A percentile compares a stretch with the other conserved stretches of the same genome.
phyloP scores from a whole-genome alignment of 2,329 filamentous ascomycete genomes.

The Apiospora kogelbergensis region DNA sequence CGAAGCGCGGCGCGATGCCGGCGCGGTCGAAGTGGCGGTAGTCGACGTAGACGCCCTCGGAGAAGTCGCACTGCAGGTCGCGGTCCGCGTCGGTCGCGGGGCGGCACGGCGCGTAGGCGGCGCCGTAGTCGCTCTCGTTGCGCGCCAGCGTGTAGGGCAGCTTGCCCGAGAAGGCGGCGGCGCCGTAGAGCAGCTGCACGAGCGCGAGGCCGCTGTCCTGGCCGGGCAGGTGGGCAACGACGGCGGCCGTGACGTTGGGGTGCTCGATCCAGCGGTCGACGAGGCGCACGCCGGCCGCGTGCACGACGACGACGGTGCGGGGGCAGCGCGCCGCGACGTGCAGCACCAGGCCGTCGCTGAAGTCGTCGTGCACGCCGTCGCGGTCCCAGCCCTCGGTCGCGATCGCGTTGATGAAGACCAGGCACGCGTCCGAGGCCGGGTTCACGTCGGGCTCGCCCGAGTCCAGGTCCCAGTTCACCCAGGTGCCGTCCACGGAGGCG shows the following conservation, averaged over 20 bases:
- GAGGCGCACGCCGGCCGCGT: conserved; percentile 61
- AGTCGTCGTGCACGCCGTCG: conserved; percentile 66
- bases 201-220: conserved; percentile 63
- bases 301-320: conserved; percentile 64
- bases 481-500: conserved; percentile 52
- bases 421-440: conserved; percentile 58
- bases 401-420: conserved; percentile 67
- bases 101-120: conserved; percentile 50
- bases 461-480: conserved; percentile 56
- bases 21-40: conserved; percentile 53
- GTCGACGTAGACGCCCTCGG: conserved; percentile 53
- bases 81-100: conserved; percentile 33
- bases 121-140: conserved; percentile 49
- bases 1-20: conserved; percentile 46
- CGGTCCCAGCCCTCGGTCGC: conserved; percentile 76
- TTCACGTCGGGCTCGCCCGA: conserved; percentile 46
- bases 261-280: conserved; percentile 66
- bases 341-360: conserved; percentile 58
- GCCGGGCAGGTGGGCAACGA: conserved; percentile 64
- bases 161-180: conserved; percentile 52
- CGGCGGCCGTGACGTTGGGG: conserved; percentile 61
- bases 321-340: conserved; percentile 60
- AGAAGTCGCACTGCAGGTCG: conserved; percentile 63
- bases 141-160: conserved; percentile 63
- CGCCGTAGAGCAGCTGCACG: conserved; percentile 58